phyloP scores from a whole-genome alignment of 352 stramenopile species.

The Phytophthora hibernalis region DNA sequence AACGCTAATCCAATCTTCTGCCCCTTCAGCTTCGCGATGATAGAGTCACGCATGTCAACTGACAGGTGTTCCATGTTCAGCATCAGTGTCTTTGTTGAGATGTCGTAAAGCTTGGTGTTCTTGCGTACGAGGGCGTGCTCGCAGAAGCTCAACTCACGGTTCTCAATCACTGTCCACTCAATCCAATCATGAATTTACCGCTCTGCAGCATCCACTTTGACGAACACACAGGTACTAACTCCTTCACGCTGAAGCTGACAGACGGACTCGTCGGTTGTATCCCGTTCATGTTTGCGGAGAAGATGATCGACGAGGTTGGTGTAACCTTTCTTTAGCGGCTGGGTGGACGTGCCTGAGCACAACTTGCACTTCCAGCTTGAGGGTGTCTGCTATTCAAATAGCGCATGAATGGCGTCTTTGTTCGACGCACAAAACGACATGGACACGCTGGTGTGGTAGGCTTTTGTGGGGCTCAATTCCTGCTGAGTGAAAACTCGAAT shows the following conservation, averaged over 20 bases:
- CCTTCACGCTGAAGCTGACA: neutral
- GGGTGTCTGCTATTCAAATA: neutral
- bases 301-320: no score
- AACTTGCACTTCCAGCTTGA: neutral
- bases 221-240: neutral
- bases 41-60: neutral
- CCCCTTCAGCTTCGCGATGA: neutral
- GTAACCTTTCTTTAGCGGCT: neutral
- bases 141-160: neutral
- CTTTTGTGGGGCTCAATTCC: neutral
- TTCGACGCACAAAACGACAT: neutral
- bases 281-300: neutral
- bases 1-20: neutral
- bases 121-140: neutral
- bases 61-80: neutral
- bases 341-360: neutral
- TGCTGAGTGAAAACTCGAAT: neutral
- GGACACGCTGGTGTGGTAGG: neutral
- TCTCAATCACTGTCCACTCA: neutral
- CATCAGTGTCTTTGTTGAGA: neutral
- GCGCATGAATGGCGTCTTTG: neutral
- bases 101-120: neutral
- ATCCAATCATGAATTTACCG: neutral
- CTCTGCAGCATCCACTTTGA: neutral
- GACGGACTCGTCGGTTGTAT: neutral